Conservation (phyloP, 345 rosid species). For the Eucalyptus fibrosa region DNA sequence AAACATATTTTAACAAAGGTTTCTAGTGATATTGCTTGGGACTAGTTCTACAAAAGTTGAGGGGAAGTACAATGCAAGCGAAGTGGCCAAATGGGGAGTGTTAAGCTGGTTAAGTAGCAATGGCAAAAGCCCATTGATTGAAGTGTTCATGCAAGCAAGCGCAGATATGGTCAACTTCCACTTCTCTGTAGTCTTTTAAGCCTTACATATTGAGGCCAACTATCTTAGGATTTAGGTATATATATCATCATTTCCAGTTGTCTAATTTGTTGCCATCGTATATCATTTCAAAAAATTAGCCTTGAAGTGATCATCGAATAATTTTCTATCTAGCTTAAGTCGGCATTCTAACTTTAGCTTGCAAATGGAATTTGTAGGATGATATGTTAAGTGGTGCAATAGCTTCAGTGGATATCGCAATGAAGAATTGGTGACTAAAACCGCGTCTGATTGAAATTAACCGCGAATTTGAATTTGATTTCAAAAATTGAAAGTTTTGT, state of each 20-base stretch:
- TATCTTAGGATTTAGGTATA: too few relatives aligned
- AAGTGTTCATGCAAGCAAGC: conserved; percentile 30
- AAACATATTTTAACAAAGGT: not conserved
- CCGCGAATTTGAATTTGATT: too few relatives aligned
- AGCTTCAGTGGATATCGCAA: conserved; percentile 47
- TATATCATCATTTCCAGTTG: not conserved
- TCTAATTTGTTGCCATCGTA: not conserved
- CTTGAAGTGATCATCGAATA: not conserved
- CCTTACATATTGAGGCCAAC: not conserved
- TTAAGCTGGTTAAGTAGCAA: conserved; percentile 24
- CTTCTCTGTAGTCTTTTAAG: conserved; percentile 15
- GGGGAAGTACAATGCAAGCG: conserved; percentile 11
- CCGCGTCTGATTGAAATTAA: too few relatives aligned
- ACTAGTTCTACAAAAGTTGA: conserved; percentile 13
- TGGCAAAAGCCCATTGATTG: conserved; percentile 12
- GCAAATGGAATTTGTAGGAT: conserved; percentile 8
- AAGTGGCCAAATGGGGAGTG: conserved; percentile 26
- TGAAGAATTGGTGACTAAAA: not conserved
- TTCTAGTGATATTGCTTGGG: conserved; percentile 25
- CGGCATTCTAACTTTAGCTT: not conserved
- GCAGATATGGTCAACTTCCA: conserved; percentile 35
- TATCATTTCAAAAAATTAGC: not conserved
- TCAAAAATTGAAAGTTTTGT: too few relatives aligned
- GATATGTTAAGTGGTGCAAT: not conserved
- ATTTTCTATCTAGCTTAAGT: not conserved